Percentiles rank a stretch among this genome's conserved stretches.
These are phyloP conservation scores for Coelastrella sp. DNA, from an alignment of 139 green algal species.

Conservation along the genomic window DNA sequence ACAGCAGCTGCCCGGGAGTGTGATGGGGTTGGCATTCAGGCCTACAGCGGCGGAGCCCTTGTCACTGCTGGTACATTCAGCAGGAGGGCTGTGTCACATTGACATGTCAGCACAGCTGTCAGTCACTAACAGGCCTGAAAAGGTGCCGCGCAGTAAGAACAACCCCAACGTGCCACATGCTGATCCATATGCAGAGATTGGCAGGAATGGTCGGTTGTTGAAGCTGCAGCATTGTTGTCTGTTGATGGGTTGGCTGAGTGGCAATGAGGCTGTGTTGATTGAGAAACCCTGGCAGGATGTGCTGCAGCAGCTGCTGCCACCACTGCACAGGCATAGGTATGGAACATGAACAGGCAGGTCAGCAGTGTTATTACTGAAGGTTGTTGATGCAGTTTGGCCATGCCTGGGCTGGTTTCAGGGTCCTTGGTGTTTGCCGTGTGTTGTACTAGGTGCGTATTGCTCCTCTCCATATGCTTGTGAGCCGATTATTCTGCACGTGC, in stretches of 20 bases:
- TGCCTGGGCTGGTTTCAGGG: no score
- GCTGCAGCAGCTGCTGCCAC: constrained; percentile 33
- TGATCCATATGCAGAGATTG: background rate
- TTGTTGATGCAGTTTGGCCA: no score
- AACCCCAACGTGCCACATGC: constrained; percentile 14
- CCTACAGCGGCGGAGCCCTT: constrained; percentile 39
- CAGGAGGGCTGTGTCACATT: constrained; percentile 54
- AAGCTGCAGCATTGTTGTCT: constrained; percentile 59
- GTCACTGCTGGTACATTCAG: constrained; percentile 47
- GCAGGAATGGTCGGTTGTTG: constrained; percentile 59
- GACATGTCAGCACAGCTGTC: constrained; percentile 53
- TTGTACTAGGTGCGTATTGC: no score
- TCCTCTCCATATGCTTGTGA: no score
- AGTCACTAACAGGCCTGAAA: background rate
- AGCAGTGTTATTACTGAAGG: no score
- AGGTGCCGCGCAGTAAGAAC: background rate
- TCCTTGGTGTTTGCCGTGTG: no score
- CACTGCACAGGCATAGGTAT: constrained; percentile 39
- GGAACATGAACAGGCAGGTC: constrained; percentile 8
- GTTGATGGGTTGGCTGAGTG: constrained; percentile 45
- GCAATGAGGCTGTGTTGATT: constrained; percentile 53
- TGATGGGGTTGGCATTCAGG: constrained; percentile 54
- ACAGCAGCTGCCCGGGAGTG: constrained; percentile 57
- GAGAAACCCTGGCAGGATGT: constrained; percentile 47
- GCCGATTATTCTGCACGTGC: no score